These are phyloP conservation scores for Kurtzmaniella quercitrusa DNA, from an alignment of 1,139 yeast genomes.

Conservation along the genomic window DNA sequence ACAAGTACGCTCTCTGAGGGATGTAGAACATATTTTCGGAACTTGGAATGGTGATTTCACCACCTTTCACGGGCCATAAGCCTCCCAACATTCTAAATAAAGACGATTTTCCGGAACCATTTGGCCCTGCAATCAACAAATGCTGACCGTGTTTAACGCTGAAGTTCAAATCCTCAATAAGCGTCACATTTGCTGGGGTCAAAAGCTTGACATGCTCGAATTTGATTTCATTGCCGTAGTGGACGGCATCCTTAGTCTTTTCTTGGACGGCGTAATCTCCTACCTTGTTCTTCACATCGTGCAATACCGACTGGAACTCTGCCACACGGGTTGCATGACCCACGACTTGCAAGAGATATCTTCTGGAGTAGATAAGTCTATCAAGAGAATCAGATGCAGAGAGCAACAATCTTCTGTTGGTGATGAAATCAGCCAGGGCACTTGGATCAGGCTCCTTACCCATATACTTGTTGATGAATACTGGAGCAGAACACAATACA, in stretches of 20 bases:
- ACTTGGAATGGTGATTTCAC: conserved; percentile 63
- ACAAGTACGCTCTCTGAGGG: conserved; percentile 88
- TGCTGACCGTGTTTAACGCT: conserved; percentile 79
- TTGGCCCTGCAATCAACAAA: conserved; percentile 87
- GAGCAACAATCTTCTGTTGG: conserved; percentile 81
- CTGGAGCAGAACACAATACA: conserved; percentile 83
- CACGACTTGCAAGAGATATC: conserved; percentile 75
- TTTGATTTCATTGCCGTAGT: conserved; percentile 54
- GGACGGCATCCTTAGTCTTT: conserved; percentile 20
- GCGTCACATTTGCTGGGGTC: conserved; percentile 79
- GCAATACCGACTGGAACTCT: conserved; percentile 63
- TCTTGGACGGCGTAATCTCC: conserved; percentile 31
- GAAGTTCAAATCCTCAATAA: conserved; percentile 65
- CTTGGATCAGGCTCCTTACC: conserved; percentile 46
- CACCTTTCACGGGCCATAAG: conserved; percentile 78
- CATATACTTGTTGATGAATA: conserved; percentile 63
- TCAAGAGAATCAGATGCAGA: conserved; percentile 90
- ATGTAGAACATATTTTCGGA: conserved; percentile 75
- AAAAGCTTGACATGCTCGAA: conserved; percentile 73
- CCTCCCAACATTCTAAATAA: conserved; percentile 88
- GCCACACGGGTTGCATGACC: conserved; percentile 81
- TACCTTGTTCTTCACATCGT: conserved; percentile 40
- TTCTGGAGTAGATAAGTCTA: conserved; percentile 78
- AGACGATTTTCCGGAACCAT: conserved; percentile 94
- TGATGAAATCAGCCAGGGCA: conserved; percentile 73